A percentile compares a stretch with the other conserved stretches of the same genome.
Evolutionary conservation across 768 basidiomycete species (phyloP).

Genomic region (Russula emetica): DNA sequence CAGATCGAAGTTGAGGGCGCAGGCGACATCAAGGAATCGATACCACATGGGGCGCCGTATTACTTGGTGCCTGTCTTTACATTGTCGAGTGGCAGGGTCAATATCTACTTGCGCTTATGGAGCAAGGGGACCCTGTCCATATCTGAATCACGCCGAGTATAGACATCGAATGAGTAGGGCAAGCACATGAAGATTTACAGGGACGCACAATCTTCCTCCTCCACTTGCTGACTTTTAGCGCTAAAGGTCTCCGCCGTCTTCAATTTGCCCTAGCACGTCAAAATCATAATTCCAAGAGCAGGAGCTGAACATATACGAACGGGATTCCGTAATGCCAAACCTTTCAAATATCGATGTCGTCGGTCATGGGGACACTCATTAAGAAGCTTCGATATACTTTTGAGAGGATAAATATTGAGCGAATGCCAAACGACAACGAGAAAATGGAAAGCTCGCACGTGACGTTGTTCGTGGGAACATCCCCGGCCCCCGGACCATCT

Average conservation of each 20-base stretch:
- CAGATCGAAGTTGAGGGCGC: conserved; percentile 87
- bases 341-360: conserved; percentile 91
- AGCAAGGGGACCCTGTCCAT: background rate
- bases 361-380: conserved; percentile 97
- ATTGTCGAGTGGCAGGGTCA: conserved; percentile 36
- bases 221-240: too few relatives aligned
- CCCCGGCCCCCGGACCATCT: too few relatives aligned
- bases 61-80: conserved; percentile 50
- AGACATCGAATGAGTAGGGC: background rate
- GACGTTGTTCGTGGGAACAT: too few relatives aligned
- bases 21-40: conserved; percentile 85
- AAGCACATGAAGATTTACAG: background rate
- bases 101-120: conserved; percentile 47
- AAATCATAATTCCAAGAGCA: background rate
- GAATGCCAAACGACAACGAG: conserved; percentile 47
- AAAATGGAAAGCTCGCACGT: too few relatives aligned
- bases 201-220: too few relatives aligned
- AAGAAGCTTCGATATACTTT: conserved; percentile 87
- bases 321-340: conserved; percentile 79
- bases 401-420: conserved; percentile 67
- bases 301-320: conserved; percentile 51
- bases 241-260: too few relatives aligned
- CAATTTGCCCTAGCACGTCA: background rate
- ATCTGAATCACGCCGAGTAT: conserved; percentile 44
- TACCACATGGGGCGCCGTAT: conserved; percentile 79